These are phyloP conservation scores for Leavenworthia alabamica DNA, from an alignment of 345 rosid genomes.

Conservation along the genomic window DNA sequence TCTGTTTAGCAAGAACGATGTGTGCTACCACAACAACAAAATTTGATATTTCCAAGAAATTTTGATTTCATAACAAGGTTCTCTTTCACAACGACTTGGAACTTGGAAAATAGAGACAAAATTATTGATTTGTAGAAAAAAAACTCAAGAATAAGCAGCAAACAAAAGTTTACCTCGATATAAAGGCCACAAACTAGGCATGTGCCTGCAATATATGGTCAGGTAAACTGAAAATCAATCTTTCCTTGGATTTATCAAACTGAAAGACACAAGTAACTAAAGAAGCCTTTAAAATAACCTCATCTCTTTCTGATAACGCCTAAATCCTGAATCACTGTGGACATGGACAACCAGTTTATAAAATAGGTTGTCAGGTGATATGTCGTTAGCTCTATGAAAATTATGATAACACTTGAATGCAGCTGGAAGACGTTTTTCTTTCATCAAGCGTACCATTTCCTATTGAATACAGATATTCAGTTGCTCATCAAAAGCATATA, in stretches of 20 bases:
- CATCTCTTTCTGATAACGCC: slow-evolving; percentile 94
- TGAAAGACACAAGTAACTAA: slow-evolving; percentile 3
- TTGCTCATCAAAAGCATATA: slow-evolving; percentile 10
- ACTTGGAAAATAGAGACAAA: not conserved
- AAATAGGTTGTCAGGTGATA: slow-evolving; percentile 65
- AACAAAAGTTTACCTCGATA: slow-evolving; percentile 68
- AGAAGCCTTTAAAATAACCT: slow-evolving; percentile 42
- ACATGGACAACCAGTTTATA: slow-evolving; percentile 94
- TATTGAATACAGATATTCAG: slow-evolving; percentile 26
- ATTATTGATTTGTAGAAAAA: not conserved
- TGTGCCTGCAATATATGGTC: slow-evolving; percentile 46
- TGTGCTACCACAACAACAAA: slow-evolving; percentile 2
- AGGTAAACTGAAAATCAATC: slow-evolving; percentile 14
- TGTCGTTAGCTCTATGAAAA: slow-evolving; percentile 55
- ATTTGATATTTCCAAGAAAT: not conserved
- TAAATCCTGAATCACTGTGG: slow-evolving; percentile 69
- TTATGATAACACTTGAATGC: slow-evolving; percentile 90
- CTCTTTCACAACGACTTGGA: not conserved
- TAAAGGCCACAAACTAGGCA: slow-evolving; percentile 84
- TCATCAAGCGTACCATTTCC: slow-evolving; percentile 90
- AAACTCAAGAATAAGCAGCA: not conserved
- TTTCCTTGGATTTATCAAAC: slow-evolving; percentile 19
- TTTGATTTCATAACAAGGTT: slow-evolving; percentile 1
- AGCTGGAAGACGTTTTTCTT: slow-evolving; percentile 67
- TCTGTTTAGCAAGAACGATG: not conserved